These are phyloP conservation scores for Byssoonygena ceratinophila DNA, from an alignment of 2,329 filamentous ascomycete species.

Conservation along the genomic window DNA sequence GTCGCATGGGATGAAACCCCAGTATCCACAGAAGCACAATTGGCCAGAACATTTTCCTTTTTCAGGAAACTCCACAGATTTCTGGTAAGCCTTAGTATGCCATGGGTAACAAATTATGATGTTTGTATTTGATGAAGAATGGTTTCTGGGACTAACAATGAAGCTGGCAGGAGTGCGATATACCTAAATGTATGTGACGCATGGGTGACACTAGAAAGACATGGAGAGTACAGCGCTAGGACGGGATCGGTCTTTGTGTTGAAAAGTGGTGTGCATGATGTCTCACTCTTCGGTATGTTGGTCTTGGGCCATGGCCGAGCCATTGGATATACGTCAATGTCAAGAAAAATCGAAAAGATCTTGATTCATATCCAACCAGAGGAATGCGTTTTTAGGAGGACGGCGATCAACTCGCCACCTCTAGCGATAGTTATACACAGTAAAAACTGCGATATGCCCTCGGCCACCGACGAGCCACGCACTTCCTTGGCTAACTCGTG, in stretches of 20 bases:
- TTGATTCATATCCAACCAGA: no score
- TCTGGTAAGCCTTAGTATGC: not conserved
- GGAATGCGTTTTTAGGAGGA: not conserved
- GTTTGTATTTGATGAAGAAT: not conserved
- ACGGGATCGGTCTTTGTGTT: constrained; percentile 3
- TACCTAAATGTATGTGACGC: not conserved
- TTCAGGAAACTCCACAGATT: not conserved
- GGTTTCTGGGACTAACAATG: not conserved
- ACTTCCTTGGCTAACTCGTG: no score
- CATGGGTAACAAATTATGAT: not conserved
- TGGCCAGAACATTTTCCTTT: not conserved
- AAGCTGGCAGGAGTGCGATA: no score
- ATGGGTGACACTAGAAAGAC: not conserved
- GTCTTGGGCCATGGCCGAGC: not conserved
- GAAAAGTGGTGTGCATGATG: constrained; percentile 3
- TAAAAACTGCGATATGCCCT: no score
- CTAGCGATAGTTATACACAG: not conserved
- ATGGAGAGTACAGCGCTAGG: not conserved
- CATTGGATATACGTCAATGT: no score
- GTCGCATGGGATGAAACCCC: not conserved
- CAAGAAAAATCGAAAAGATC: no score
- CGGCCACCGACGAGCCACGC: no score
- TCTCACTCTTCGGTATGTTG: constrained; percentile 1
- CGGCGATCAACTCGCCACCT: not conserved
- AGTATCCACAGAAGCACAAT: not conserved